Base-by-base conservation (phyloP, 768 basidiomycete species). In the Auricularia heimuer region DNA sequence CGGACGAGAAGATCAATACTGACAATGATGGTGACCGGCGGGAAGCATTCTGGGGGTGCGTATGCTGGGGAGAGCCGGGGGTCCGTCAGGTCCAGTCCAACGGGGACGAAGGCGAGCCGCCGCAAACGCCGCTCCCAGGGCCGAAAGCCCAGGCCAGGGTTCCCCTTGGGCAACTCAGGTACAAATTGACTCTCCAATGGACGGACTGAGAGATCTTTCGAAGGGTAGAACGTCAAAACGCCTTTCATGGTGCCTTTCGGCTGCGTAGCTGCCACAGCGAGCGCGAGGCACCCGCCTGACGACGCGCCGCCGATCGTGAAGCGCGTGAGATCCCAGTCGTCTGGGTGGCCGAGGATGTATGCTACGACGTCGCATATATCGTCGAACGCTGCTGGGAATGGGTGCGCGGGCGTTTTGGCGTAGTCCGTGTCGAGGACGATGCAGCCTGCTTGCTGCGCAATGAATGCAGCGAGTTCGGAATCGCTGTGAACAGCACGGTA, bases 401-500 rank as follows among this genome's bases (percentile, higher is more conserved):
- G 65, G 21, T 64, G 44, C 35, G 56, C 62, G 11, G 65, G 65
- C 33, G 65, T 54, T 51, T 66, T 66, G 56, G 54, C 62, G 24
- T 66, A 66, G 39, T 66, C 65, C 16, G 62, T 54, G 35, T 66
- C 65, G 44, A 66, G 29, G 24, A 66, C 65, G 35, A 66, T 47
- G 56, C 65, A 63, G 33, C 62, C 62, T n/a, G 54, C 62, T 29
- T 63, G 58, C 11, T 36, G 56, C 8, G 62, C 65, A 29, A 63
- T 37, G 29, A 45, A 66, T 42, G 65, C 62, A 21, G 47, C 24
- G 21, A 51, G 6, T 2, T 51, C 47, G 11, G 47, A 6, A 6
- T 51, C 47, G 11, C 47, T 51, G 21, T 10, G 2, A 6, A 18
- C 47, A 51, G 47, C 6, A 42, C 39, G 29, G 29, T 42, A 42